Evolutionary conservation across 2,329 filamentous ascomycete genomes (phyloP).

Genomic region (Leptographium lundbergii): DNA sequence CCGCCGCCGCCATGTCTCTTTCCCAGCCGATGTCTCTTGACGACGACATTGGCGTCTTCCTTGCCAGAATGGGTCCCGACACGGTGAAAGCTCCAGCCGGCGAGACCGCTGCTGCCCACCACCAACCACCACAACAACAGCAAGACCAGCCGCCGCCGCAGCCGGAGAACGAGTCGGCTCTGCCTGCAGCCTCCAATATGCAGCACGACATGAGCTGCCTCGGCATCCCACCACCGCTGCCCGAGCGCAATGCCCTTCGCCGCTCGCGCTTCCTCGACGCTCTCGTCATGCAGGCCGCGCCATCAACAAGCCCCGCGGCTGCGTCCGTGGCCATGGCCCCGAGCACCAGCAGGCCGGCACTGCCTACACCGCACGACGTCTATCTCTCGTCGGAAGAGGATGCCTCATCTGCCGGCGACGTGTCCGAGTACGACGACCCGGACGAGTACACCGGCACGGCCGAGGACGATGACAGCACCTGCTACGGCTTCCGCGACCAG

Average conservation of each 20-base stretch:
- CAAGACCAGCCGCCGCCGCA: not conserved
- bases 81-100: not conserved
- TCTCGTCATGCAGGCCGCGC: not conserved
- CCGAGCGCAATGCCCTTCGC: conserved; percentile 36
- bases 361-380: conserved; percentile 38
- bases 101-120: not conserved
- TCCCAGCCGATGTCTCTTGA: conserved; percentile 5
- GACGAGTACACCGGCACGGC: conserved; percentile 27
- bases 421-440: conserved; percentile 35
- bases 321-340: conserved; percentile 11
- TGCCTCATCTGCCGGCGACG: conserved; percentile 46
- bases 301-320: not conserved
- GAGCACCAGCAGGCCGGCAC: conserved; percentile 12
- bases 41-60: conserved; percentile 5
- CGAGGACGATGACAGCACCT: conserved; percentile 23
- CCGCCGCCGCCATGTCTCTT: conserved; percentile 6
- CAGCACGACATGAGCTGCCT: conserved; percentile 4
- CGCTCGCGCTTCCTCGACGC: conserved; percentile 30
- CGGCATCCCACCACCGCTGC: conserved; percentile 29
- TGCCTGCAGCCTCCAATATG: not conserved
- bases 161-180: not conserved
- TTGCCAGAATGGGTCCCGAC: conserved; percentile 6
- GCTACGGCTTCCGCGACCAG: too few species aligned
- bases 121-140: not conserved
- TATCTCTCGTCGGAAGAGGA: conserved; percentile 57